Base-by-base conservation (phyloP, 805 yeast species). In the Teunomyces tritomae region DNA sequence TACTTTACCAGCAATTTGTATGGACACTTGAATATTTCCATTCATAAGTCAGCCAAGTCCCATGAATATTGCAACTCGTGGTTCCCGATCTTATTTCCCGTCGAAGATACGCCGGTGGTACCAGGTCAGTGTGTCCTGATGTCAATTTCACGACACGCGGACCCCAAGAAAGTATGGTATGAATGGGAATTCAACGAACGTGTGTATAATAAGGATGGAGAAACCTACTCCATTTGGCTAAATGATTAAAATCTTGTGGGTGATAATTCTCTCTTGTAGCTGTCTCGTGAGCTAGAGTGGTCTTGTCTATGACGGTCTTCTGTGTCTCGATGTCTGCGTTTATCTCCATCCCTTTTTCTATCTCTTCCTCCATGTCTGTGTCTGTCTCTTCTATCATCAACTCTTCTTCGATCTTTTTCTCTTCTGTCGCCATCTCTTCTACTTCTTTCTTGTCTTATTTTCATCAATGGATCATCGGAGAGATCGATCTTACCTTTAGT, bases 1-100 rank as follows among this genome's bases (percentile, higher is more conserved):
- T 83, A 73, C 58, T 91, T 91, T 58, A 75, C 74, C n/a, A 83
- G 94, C 0, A 77, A 66, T 2, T 71, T 90, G n/a, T 87, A 82
- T 61, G 79, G 76, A 1, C 84, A 81, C 41, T 70, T 83, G 20
- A 59, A 60, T 7, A 67, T 87, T 4, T 78, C 85, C 27, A 83
- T 77, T 8, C 35, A 44, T 2, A 54, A 32, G 4, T 50, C 39
- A 6, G 33, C 46, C 24, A n/a, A 41, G 20, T 13, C 16, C 1
- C 50, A 44, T 11, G 62, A 61, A 13, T 58, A 46, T 36, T 69
- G 75, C 47, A 46, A 46, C 4, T 70, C 75, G 8, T 71, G 76
- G 76, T 68, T 56, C 49, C 75, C 76, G 0, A 59, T 70, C 16
- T 39, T 65, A 3, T 70, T 71, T 46, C 74, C 75, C 2, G 48